Conservation (phyloP, 352 stramenopile genomes). For the Halophytophthora polymorphica region DNA sequence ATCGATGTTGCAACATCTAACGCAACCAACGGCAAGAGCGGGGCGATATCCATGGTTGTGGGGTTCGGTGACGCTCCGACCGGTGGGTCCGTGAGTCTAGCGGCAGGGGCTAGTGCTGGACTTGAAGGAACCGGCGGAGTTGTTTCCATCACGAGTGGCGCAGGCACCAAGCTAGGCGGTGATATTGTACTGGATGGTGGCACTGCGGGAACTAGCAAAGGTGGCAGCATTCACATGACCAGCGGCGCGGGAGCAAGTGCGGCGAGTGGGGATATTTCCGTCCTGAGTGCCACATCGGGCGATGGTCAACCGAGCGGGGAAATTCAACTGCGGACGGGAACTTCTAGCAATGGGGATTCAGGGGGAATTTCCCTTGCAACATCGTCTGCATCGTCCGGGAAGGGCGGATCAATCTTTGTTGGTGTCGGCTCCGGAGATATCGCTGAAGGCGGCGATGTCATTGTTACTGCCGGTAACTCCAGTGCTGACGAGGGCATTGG, state of each 20-base stretch:
- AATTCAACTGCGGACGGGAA: conserved; percentile 21
- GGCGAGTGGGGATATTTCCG: conserved; percentile 22
- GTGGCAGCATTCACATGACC: conserved; percentile 25
- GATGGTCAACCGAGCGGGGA: conserved; percentile 17
- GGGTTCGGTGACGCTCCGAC: conserved; percentile 10
- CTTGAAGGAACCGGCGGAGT: conserved; percentile 13
- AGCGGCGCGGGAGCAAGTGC: conserved; percentile 21
- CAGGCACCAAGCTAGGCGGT: conserved; percentile 13
- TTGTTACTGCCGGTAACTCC: conserved; percentile 17
- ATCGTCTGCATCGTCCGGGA: conserved; percentile 12
- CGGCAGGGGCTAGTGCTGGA: conserved; percentile 12
- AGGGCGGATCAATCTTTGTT: conserved; percentile 23
- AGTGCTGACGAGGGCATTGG: conserved; percentile 11
- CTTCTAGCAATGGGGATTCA: conserved; percentile 15
- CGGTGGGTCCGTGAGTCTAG: conserved; percentile 14
- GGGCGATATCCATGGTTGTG: conserved; percentile 15
- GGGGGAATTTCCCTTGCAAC: conserved; percentile 24
- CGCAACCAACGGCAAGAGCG: conserved; percentile 11
- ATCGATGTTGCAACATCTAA: conserved; percentile 13
- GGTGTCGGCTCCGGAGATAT: conserved; percentile 13
- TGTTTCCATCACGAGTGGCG: conserved; percentile 15
- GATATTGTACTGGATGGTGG: conserved; percentile 18
- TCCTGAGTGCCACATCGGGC: conserved; percentile 18
- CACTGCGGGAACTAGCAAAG: conserved; percentile 11
- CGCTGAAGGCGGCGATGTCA: conserved; percentile 10